Base-by-base conservation (phyloP, 805 yeast genomes). In the Starmerella bacillaris region DNA sequence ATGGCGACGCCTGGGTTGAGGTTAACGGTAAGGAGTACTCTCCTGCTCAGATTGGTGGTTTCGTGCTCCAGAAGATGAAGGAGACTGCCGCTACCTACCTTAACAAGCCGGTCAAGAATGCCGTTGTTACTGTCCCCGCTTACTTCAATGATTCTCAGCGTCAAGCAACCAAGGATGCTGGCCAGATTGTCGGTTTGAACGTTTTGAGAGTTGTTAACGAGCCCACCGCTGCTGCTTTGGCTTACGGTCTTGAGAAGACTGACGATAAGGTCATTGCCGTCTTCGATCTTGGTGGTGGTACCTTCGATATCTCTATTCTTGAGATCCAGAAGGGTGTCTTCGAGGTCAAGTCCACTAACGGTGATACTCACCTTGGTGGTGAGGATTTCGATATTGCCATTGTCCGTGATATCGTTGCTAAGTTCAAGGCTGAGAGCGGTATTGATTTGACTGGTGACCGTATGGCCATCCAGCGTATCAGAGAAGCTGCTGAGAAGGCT, bases 231-330 rank as follows among this genome's bases (percentile, higher is more conserved):
- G 89, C 94, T 45, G 94, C 94, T 44, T 67, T 82, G 54, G 94
- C 94, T 45, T 82, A 82, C 62, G 94, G 94, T 65, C 67, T 82
- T 54, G 94, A 82, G 65, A 78, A 77, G 67, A 71, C 67, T 56
- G 78, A 74, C 53, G 74, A 69, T 49, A 75, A 74, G 63, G 77
- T 78, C 43, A 92, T 83, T 51, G 95, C 95, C 43, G 95, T 83
- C 47, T 83, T 84, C 66, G 95, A 83, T 65, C 70, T 83, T 56
- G 95, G 95, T 74, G 95, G 95, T 62, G 95, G 95, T 74, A 83
- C 95, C 54, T 83, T 83, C 59, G 95, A 83, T 77, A 77, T 83
- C 63, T 83, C 95, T 51, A 79, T 83, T 58, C 70, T 83, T 57
- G 95, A 84, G 68, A 84, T 83, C 53, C 94, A 84, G 65, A 82